A percentile compares a stretch with the other conserved stretches of the same genome.
Evolutionary conservation across 2,329 filamentous ascomycete genomes (phyloP).

Genomic region (Fusarium gaditjirri): DNA sequence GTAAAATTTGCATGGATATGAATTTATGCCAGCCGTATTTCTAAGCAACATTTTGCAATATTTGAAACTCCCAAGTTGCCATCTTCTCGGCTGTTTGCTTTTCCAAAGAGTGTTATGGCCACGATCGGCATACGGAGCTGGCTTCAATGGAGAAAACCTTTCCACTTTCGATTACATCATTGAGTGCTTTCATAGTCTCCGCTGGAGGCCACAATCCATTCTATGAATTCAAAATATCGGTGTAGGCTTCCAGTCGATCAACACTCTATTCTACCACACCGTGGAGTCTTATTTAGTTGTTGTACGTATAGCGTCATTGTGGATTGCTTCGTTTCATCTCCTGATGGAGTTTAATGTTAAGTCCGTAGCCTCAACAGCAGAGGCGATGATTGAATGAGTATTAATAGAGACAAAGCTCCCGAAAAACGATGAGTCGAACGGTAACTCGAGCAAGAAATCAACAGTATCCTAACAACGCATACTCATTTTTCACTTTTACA

Average conservation of each 20-base stretch:
- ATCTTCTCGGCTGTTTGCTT: too few relatives aligned
- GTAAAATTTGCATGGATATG: too few relatives aligned
- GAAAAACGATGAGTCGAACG: accelerated
- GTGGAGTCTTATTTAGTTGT: neutral
- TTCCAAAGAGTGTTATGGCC: too few relatives aligned
- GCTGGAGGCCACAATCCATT: neutral
- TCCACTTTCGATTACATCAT: neutral
- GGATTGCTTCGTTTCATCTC: neutral
- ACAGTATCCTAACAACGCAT: neutral
- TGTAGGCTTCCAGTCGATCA: neutral
- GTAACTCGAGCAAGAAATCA: neutral
- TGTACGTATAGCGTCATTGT: neutral
- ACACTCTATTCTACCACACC: neutral
- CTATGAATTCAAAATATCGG: neutral
- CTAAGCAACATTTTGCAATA: too few relatives aligned
- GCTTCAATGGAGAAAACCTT: too few relatives aligned
- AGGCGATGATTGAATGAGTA: neutral
- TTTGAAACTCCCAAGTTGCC: too few relatives aligned
- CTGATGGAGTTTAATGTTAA: neutral
- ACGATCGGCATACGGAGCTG: too few relatives aligned
- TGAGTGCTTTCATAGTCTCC: neutral
- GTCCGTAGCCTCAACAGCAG: neutral
- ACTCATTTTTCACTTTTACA: neutral
- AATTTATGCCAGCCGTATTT: too few relatives aligned
- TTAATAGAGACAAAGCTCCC: neutral